phyloP scores from a whole-genome alignment of 371 early-diverging fungal genomes.

The Phascolomyces articulosus region DNA sequence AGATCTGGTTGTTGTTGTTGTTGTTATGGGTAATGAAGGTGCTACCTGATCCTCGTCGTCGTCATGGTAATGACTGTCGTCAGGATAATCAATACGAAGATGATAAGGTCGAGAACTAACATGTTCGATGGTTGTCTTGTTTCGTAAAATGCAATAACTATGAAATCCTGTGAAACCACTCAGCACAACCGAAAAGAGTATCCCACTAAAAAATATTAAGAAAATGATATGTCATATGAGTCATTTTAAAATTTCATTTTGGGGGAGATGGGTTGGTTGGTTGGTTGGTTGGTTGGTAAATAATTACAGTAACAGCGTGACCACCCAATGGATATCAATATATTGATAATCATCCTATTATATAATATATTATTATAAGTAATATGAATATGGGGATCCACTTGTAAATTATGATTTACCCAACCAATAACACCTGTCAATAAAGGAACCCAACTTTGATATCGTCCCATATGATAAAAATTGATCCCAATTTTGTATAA shows the following conservation, averaged over 20 bases:
- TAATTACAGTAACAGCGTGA: conserved; percentile 34
- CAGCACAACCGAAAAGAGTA: conserved; percentile 42
- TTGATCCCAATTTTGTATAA: neutral
- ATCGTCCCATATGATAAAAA: neutral
- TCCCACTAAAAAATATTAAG: conserved; percentile 22
- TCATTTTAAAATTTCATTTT: neutral
- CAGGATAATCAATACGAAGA: neutral
- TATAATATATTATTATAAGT: neutral
- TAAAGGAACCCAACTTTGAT: neutral
- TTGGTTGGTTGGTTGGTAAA: too few species aligned
- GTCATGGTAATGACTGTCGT: too few species aligned
- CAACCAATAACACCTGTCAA: neutral
- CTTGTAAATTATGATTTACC: too few species aligned
- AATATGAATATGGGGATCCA: too few species aligned
- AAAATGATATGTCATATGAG: neutral
- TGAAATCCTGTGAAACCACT: conserved; percentile 56
- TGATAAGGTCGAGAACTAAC: conserved; percentile 15
- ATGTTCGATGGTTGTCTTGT: conserved; percentile 60
- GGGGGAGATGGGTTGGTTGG: too few species aligned
- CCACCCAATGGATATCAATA: conserved; percentile 44
- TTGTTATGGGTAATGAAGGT: too few species aligned
- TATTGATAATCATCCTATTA: conserved; percentile 12
- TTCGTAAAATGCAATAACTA: conserved; percentile 46
- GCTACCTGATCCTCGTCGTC: neutral
- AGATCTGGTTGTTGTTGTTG: neutral